A percentile compares a stretch with the other conserved stretches of the same genome.
These are phyloP conservation scores for Tricholoma terreum DNA, from an alignment of 768 basidiomycete genomes.

Conservation along the genomic window DNA sequence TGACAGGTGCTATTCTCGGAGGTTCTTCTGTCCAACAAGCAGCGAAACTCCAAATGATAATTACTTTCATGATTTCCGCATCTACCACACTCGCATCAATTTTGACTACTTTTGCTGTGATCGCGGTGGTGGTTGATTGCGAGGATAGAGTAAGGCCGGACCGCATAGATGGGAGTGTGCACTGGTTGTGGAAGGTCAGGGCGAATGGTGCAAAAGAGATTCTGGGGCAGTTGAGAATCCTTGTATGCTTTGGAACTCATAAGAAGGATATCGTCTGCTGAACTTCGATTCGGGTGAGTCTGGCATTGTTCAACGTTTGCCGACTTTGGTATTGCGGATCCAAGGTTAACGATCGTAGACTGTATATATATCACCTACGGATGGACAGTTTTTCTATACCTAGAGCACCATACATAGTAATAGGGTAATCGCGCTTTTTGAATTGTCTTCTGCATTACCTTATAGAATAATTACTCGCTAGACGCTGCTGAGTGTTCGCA, in stretches of 20 bases:
- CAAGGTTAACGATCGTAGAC: too few species aligned
- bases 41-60: conserved; percentile 85
- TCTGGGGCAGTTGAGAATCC: background rate
- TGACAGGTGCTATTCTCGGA: conserved; percentile 89
- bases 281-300: too few species aligned
- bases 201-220: conserved; percentile 10
- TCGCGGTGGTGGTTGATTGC: conserved; percentile 62
- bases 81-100: conserved; percentile 71
- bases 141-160: conserved; percentile 65
- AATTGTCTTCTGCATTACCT: conserved; percentile 12
- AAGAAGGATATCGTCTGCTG: background rate
- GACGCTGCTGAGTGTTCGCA: conserved; percentile 20
- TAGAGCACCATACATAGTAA: too few species aligned
- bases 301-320: too few species aligned
- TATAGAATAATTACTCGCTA: conserved; percentile 17
- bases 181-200: conserved; percentile 21
- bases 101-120: conserved; percentile 55
- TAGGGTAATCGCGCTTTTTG: background rate
- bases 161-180: conserved; percentile 45
- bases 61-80: conserved; percentile 91
- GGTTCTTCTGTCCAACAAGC: conserved; percentile 84
- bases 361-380: too few species aligned
- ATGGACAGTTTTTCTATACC: too few species aligned
- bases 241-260: background rate
- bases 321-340: too few species aligned